Conservation (phyloP, 2,329 filamentous ascomycete species). For the Colletotrichum spinosum region DNA sequence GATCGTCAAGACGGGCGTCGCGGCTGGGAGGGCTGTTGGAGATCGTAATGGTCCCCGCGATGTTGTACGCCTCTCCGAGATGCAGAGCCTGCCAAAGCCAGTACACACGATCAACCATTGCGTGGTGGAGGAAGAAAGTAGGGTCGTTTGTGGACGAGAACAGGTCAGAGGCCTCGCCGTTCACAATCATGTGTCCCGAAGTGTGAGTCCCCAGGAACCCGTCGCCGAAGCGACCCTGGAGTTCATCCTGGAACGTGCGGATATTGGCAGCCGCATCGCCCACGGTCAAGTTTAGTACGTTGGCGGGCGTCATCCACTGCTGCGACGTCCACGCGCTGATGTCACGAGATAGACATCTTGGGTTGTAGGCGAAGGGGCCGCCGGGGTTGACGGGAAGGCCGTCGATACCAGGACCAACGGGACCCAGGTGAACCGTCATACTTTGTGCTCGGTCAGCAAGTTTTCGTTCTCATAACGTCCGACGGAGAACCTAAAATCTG, state of each 20-base stretch:
- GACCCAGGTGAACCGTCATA: conserved; percentile 45
- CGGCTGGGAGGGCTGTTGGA: conserved; percentile 39
- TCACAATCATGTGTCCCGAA: conserved; percentile 44
- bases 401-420: conserved; percentile 38
- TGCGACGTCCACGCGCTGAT: conserved; percentile 40
- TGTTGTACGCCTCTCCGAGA: conserved; percentile 29
- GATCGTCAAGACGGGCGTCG: conserved; percentile 40
- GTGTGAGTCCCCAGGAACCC: conserved; percentile 42
- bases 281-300: conserved; percentile 39
- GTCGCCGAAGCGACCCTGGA: conserved; percentile 45
- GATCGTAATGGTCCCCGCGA: conserved; percentile 39
- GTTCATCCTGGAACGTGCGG: conserved; percentile 47
- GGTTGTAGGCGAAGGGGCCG: conserved; percentile 40
- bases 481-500: too few relatives aligned
- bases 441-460: conserved; percentile 11
- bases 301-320: conserved; percentile 39
- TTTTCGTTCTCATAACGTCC: too few relatives aligned
- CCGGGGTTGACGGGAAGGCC: conserved; percentile 40
- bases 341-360: conserved; percentile 46
- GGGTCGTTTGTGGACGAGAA: conserved; percentile 42
- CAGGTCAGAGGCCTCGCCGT: conserved; percentile 43
- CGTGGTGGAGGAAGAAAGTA: conserved; percentile 42
- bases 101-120: conserved; percentile 42
- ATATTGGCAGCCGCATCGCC: conserved; percentile 43
- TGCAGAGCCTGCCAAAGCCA: conserved; percentile 45